These are phyloP conservation scores for Lachancea sp. DNA, from an alignment of 805 yeast species.

Conservation along the genomic window DNA sequence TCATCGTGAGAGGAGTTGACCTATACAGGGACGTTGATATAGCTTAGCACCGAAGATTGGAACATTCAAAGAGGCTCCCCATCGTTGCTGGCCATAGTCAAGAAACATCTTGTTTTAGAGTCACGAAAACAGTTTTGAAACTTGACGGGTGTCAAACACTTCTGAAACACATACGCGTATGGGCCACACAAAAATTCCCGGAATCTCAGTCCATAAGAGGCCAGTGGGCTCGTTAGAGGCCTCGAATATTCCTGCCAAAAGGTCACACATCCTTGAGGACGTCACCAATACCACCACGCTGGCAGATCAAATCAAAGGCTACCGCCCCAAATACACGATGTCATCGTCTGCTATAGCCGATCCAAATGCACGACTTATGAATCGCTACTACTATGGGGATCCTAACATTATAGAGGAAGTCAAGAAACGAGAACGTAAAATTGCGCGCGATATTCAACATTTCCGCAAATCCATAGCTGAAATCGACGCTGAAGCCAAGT, in stretches of 20 bases:
- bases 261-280: conserved; percentile 7
- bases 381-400: conserved; percentile 29
- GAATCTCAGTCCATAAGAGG: conserved; percentile 6
- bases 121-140: too few species aligned
- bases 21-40: too few species aligned
- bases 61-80: not conserved
- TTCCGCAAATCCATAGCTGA: conserved; percentile 26
- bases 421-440: conserved; percentile 29
- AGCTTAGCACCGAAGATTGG: not conserved
- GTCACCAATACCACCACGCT: conserved; percentile 10
- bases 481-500: conserved; percentile 22
- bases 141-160: conserved; percentile 1
- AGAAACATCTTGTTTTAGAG: too few species aligned
- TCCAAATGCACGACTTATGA: conserved; percentile 18
- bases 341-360: conserved; percentile 1
- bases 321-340: conserved; percentile 2
- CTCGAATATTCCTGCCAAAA: not conserved
- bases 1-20: too few species aligned
- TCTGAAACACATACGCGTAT: conserved; percentile 2
- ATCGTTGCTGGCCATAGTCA: too few species aligned
- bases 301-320: not conserved
- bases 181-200: conserved; percentile 8
- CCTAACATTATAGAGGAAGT: conserved; percentile 29
- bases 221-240: not conserved
- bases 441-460: conserved; percentile 26